Conservation (phyloP, 441 rosid species). For the Gossypium schwendimanii region DNA sequence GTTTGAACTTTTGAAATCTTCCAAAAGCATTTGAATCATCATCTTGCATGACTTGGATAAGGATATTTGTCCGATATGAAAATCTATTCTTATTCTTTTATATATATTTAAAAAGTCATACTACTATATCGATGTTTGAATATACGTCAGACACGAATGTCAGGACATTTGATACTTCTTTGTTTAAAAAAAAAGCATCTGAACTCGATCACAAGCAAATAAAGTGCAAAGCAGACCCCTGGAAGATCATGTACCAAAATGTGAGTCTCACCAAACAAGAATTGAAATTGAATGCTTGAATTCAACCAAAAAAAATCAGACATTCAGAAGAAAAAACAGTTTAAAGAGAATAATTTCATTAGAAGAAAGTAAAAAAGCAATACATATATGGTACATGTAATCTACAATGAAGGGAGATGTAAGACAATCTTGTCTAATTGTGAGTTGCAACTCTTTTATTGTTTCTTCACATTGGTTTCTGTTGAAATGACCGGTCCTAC, state of each 20-base stretch:
- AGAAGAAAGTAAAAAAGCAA: not conserved
- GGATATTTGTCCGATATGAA: not conserved
- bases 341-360: not conserved
- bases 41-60: not conserved
- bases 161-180: not conserved
- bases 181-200: not conserved
- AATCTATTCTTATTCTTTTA: not conserved
- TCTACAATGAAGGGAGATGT: not conserved
- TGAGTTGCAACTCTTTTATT: not conserved
- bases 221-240: not conserved
- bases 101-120: not conserved
- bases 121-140: not conserved
- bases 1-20: not conserved
- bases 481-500: slow-evolving; percentile 7
- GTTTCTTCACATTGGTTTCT: not conserved
- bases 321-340: not conserved
- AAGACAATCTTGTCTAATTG: not conserved
- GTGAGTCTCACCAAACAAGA: not conserved
- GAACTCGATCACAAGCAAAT: not conserved
- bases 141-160: not conserved
- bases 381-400: not conserved
- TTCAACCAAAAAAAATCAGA: not conserved
- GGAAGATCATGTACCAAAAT: not conserved
- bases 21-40: not conserved
- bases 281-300: not conserved